These are phyloP conservation scores for Colletotrichum falcatum DNA, from an alignment of 2,329 filamentous ascomycete genomes.

Conservation along the genomic window DNA sequence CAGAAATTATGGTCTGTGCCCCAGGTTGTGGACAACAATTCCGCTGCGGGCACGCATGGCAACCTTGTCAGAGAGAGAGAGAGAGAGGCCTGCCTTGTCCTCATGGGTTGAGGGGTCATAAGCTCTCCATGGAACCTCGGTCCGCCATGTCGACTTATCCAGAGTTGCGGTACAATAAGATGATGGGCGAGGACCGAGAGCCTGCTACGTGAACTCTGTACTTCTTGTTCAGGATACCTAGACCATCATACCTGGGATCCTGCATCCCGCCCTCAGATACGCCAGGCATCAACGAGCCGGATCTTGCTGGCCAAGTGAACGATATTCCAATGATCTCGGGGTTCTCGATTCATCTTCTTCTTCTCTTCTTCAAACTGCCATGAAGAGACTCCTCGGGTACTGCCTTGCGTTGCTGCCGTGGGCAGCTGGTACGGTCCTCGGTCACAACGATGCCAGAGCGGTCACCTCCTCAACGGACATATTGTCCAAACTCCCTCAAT, in stretches of 20 bases:
- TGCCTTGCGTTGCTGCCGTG: constrained; percentile 19
- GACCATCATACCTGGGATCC: constrained; percentile 10
- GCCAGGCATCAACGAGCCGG: constrained; percentile 3
- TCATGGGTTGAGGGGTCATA: background rate
- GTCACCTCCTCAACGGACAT: constrained; percentile 3
- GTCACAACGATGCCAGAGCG: background rate
- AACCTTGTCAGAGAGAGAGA: constrained; percentile 14
- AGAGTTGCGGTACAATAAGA: background rate
- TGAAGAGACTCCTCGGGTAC: constrained; percentile 17
- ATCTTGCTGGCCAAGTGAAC: constrained; percentile 5
- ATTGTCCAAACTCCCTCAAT: constrained; percentile 13
- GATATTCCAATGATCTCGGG: background rate
- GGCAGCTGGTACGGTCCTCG: constrained; percentile 11
- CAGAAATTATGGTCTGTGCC: constrained; percentile 8
- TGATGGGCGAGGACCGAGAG: constrained; percentile 24
- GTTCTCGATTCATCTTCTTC: background rate
- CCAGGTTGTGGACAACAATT: constrained; percentile 12
- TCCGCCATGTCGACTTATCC: background rate
- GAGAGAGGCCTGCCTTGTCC: no score
- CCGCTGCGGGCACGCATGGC: background rate
- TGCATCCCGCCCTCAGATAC: constrained; percentile 15
- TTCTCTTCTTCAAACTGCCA: constrained; percentile 14
- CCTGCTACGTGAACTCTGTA: background rate
- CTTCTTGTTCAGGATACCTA: background rate
- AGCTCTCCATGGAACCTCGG: constrained; percentile 10